Evolutionary conservation across 2,329 filamentous ascomycete species (phyloP), one percentile per base, ranked within the genome.

Genomic region (Cladosporium sp.): DNA sequence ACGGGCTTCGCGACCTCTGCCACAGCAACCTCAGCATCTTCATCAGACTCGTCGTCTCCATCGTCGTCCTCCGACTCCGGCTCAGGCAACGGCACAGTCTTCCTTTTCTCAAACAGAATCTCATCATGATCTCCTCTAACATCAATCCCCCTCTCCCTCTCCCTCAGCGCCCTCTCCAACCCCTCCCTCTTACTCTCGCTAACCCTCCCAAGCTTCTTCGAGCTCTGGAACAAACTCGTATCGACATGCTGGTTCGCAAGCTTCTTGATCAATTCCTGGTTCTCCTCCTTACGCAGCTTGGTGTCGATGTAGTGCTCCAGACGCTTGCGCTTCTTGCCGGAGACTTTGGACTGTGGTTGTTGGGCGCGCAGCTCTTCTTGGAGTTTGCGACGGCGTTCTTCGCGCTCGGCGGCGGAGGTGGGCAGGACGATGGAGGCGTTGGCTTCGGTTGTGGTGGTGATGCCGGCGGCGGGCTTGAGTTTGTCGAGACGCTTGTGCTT

Each of bases 221-320:
- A 91, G 76, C 92, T 97, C 66, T 88, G 85, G 68, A 96, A 90
- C 24, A 92, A 81, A 68, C 86, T 92, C 1, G 92, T 96, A 76
- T 98, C 93, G 71, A 95, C 86, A 74, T 90, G 93, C 64, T 87
- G 85, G 68, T 87, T 84, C 21, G 92, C 91, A 30, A 99, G 84
- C 76, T 95, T 93, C 75, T 91, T 91, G 72, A 98, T 84, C 34
- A 99, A 82, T 65, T 88, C 90, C 32, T 92, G 84, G 74, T 92
- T 96, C 78, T 98, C 94, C 75, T 99, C 95, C 78, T 96, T 97
- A 78, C 89, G 91, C 55, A 99, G 83, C 84, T 99, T 99, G 66
- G 86, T 95, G 74, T 98, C 93, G 77, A 90, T 88, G 70, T 90
- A 90, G 74, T 90, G 90, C 71, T 90, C 87, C 68, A 90, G 74